Evolutionary conservation across 2,329 filamentous ascomycete genomes (phyloP), one percentile per base, ranked within the genome.

Genomic region (Metarhizium sp.): DNA sequence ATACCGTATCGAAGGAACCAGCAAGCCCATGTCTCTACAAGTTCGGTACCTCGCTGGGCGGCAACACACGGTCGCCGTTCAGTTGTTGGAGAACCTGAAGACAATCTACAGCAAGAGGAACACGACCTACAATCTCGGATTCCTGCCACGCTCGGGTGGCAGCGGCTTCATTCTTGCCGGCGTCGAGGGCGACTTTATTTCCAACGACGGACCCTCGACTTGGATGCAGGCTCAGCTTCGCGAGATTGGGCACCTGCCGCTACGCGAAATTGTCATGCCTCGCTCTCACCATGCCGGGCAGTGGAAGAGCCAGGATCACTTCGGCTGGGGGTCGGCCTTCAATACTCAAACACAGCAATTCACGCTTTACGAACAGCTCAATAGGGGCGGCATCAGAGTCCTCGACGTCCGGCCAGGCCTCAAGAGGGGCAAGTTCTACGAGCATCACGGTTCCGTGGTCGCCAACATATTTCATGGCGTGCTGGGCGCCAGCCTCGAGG

Each of bases 261-360:
- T 71, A 2, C 61, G 66, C 6, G 61, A 69, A 34, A 61, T 71
- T 29, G 46, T 63, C 18, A 58, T 71, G 30, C 66, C 67, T 1
- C 62, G 67, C 0, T 66, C 68, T 2, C 68, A 71, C 56, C 64
- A 70, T 57, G 52, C 63, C 0, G 69, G 67, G 52, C 58, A 68
- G 61, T 66, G 59, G 53, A 57, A 58, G 40, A 46, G n/a, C 18
- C 13, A 34, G 2, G 7, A 38, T 7, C 1, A 11, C 1, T 11
- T 62, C n/a, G 60, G 55, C 32, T 7, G 60, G 3, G 64, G 55
- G 2, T 16, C 4, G 18, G 2, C 30, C 2, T 8, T 13, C n/a
- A 66, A 65, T 58, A 63, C 67, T 0, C 55, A 64, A 42, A 65
- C 63, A 3, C 66, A 68, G n/a, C 53, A 25, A 3, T 42, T 56